Evolutionary conservation across 352 stramenopile genomes (phyloP).

Genomic region (Phytopythium vexans): DNA sequence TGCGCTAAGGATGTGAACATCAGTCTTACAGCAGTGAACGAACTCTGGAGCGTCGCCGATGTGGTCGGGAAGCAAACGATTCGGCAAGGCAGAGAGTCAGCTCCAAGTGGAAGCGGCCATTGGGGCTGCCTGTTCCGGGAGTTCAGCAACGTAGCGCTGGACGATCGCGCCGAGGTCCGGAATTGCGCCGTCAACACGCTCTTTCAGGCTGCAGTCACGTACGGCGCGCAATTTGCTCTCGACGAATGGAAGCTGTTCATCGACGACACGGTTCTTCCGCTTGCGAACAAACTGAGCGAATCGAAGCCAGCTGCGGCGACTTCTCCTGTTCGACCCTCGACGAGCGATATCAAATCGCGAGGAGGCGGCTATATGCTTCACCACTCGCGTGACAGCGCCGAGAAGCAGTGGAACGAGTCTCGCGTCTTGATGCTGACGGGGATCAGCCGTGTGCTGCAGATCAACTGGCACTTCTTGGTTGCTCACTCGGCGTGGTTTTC

Average conservation of each 20-base stretch:
- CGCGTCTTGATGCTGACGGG: conserved; percentile 93
- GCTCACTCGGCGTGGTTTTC: conserved; percentile 57
- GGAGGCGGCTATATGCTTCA: conserved; percentile 81
- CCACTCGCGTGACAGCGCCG: conserved; percentile 93
- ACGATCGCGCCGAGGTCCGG: conserved; percentile 92
- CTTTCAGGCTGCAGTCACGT: conserved; percentile 95
- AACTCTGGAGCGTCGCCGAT: conserved; percentile 94
- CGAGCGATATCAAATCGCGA: conserved; percentile 11
- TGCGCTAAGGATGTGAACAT: conserved; percentile 97
- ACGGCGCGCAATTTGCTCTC: conserved; percentile 89
- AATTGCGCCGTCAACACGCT: conserved; percentile 98
- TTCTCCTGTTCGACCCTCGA: conserved; percentile 7
- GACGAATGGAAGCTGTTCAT: conserved; percentile 93
- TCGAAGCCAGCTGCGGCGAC: conserved; percentile 9
- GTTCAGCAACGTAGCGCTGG: conserved; percentile 86
- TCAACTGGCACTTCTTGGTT: conserved; percentile 69
- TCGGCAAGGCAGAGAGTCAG: conserved; percentile 5
- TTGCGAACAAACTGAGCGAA: conserved; percentile 68
- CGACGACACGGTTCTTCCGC: conserved; percentile 91
- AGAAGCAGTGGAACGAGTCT: conserved; percentile 98
- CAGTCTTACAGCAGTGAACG: conserved; percentile 95
- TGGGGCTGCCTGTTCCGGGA: conserved; percentile 77
- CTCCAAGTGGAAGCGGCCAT: conserved; percentile 2
- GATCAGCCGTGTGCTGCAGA: conserved; percentile 92
- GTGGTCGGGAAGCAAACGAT: conserved; percentile 66